Conservation (phyloP, 306 rosid genomes). For the Alnus glutinosa region DNA sequence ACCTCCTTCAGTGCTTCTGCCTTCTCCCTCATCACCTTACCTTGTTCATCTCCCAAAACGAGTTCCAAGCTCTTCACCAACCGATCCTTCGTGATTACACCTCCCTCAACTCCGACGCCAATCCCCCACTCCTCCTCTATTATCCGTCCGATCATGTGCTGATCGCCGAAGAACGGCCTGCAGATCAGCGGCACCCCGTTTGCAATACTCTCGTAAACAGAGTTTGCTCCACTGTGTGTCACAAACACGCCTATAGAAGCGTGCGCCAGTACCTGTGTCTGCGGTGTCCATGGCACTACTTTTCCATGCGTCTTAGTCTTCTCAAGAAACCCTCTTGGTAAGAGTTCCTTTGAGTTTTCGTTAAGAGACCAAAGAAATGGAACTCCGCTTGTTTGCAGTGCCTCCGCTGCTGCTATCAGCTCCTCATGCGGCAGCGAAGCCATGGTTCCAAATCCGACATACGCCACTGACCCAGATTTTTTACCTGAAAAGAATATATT, state of each 20-base stretch:
- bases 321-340: slow-evolving; percentile 49
- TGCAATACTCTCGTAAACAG: slow-evolving; percentile 46
- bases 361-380: slow-evolving; percentile 32
- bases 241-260: slow-evolving; percentile 42
- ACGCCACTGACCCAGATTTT: slow-evolving; percentile 9
- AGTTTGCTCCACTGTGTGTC: slow-evolving; percentile 54
- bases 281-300: slow-evolving; percentile 57
- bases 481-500: not conserved
- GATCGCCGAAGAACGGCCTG: slow-evolving; percentile 55
- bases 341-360: not conserved
- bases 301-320: slow-evolving; percentile 32
- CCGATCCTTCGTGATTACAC: slow-evolving; percentile 42
- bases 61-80: slow-evolving; percentile 39
- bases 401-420: slow-evolving; percentile 30
- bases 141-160: slow-evolving; percentile 34
- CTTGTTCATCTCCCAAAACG: slow-evolving; percentile 36
- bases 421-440: slow-evolving; percentile 1
- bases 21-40: slow-evolving; percentile 38
- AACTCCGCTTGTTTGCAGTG: slow-evolving; percentile 11
- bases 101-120: slow-evolving; percentile 44
- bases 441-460: slow-evolving; percentile 29
- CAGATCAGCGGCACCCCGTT: slow-evolving; percentile 55
- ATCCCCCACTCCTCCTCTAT: slow-evolving; percentile 47
- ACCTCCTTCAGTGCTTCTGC: slow-evolving; percentile 17
- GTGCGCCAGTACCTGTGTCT: slow-evolving; percentile 45